Conservation (phyloP, 2,329 filamentous ascomycete genomes). For the Pseudogymnoascus sp. region DNA sequence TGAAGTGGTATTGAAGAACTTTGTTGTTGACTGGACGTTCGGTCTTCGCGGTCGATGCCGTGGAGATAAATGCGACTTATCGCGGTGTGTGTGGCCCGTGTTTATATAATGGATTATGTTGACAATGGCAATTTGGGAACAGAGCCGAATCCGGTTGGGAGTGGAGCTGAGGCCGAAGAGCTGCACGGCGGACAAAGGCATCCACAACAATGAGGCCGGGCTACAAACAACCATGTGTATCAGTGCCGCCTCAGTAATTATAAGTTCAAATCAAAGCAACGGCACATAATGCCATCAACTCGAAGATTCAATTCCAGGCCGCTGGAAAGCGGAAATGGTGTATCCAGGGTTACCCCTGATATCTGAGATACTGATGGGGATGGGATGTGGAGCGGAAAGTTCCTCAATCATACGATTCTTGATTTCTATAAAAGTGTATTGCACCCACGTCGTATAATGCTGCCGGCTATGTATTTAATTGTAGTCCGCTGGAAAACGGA, state of each 20-base stretch:
- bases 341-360: not conserved
- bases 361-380: not conserved
- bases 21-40: not conserved
- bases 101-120: not conserved
- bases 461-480: not conserved
- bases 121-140: not conserved
- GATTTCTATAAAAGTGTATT: not conserved
- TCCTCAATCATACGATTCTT: not conserved
- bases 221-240: not conserved
- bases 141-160: not conserved
- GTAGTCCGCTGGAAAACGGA: not conserved
- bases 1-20: constrained; percentile 1
- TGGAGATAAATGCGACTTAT: not conserved
- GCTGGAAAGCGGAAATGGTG: not conserved
- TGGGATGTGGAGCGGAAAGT: not conserved
- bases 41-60: not conserved
- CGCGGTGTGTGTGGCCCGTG: too few species aligned
- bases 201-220: not conserved
- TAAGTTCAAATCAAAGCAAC: not conserved
- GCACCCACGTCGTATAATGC: not conserved
- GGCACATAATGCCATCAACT: not conserved
- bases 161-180: not conserved
- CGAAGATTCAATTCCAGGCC: not conserved
- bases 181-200: not conserved
- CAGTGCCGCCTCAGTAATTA: not conserved